Percentiles rank a stretch among this genome's conserved stretches.
Conservation (phyloP, 2,329 filamentous ascomycete genomes). For the Bisporella sp. region DNA sequence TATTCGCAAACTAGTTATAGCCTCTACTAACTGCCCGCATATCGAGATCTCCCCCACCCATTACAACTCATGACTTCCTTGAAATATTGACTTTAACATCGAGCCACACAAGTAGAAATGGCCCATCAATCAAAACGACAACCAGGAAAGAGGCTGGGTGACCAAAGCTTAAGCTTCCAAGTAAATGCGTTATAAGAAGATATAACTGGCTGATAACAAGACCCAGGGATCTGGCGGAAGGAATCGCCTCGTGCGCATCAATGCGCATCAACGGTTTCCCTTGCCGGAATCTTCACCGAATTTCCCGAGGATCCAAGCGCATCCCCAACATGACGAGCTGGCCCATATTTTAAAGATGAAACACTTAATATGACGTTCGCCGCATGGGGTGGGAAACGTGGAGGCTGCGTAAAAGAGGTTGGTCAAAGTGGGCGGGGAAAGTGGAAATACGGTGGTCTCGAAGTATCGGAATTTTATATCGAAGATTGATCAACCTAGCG, state of each 20-base stretch:
- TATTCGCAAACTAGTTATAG: too few species aligned
- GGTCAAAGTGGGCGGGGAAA: background rate
- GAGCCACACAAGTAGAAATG: background rate
- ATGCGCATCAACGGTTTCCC: background rate
- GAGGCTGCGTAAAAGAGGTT: background rate
- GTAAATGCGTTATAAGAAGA: background rate
- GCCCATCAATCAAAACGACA: background rate
- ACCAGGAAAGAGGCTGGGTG: background rate
- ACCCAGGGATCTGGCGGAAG: background rate
- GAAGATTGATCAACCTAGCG: background rate
- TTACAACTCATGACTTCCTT: background rate
- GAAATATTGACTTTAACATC: background rate
- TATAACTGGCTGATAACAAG: background rate
- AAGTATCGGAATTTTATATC: background rate
- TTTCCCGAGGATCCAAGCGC: too few species aligned
- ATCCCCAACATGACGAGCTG: too few species aligned
- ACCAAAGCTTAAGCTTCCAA: background rate
- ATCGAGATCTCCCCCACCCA: too few species aligned
- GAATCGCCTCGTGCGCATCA: background rate
- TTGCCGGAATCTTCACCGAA: background rate
- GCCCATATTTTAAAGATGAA: background rate
- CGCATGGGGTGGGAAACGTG: background rate
- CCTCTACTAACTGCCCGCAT: too few species aligned
- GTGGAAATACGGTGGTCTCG: too few species aligned
- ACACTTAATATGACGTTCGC: background rate